These are phyloP conservation scores for Teratosphaeria zuluensis DNA, from an alignment of 2,329 filamentous ascomycete species.

Conservation along the genomic window DNA sequence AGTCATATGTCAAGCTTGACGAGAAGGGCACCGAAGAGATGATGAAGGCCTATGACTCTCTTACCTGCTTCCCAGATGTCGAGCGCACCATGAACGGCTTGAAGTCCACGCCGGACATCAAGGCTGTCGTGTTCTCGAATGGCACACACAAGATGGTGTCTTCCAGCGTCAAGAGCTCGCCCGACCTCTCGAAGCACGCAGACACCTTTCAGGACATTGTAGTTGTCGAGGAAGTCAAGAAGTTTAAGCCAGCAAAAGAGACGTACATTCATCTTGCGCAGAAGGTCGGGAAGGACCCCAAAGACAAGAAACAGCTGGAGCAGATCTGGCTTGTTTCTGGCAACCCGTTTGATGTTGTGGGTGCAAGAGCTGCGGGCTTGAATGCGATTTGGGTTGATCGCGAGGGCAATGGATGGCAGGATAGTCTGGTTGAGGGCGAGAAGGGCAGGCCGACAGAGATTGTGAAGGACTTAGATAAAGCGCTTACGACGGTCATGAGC, in stretches of 20 bases:
- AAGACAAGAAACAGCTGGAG: slow-evolving; percentile 32
- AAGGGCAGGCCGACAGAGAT: slow-evolving; percentile 43
- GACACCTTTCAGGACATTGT: slow-evolving; percentile 46
- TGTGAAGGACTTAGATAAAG: slow-evolving; percentile 48
- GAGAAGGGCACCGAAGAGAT: slow-evolving; percentile 39
- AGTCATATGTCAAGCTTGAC: slow-evolving; percentile 41
- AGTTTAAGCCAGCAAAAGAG: slow-evolving; percentile 56
- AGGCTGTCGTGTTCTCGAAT: slow-evolving; percentile 60
- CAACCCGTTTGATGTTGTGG: slow-evolving; percentile 65
- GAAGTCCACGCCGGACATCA: slow-evolving; percentile 30
- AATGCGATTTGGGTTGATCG: slow-evolving; percentile 60
- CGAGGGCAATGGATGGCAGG: slow-evolving; percentile 53
- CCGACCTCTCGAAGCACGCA: slow-evolving; percentile 42
- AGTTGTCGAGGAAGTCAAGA: slow-evolving; percentile 49
- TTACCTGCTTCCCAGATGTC: slow-evolving; percentile 58
- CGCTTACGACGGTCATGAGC: slow-evolving; percentile 28
- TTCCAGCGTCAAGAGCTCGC: slow-evolving; percentile 49
- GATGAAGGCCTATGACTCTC: slow-evolving; percentile 55
- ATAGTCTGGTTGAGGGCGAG: slow-evolving; percentile 43
- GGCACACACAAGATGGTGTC: slow-evolving; percentile 55
- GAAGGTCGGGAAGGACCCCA: slow-evolving; percentile 36
- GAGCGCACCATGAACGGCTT: slow-evolving; percentile 42
- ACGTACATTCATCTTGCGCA: slow-evolving; percentile 52
- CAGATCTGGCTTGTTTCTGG: slow-evolving; percentile 60
- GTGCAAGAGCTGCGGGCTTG: slow-evolving; percentile 52